A percentile compares a stretch with the other conserved stretches of the same genome.
Conservation (phyloP, 805 yeast genomes). For the Teunomyces tritomae region DNA sequence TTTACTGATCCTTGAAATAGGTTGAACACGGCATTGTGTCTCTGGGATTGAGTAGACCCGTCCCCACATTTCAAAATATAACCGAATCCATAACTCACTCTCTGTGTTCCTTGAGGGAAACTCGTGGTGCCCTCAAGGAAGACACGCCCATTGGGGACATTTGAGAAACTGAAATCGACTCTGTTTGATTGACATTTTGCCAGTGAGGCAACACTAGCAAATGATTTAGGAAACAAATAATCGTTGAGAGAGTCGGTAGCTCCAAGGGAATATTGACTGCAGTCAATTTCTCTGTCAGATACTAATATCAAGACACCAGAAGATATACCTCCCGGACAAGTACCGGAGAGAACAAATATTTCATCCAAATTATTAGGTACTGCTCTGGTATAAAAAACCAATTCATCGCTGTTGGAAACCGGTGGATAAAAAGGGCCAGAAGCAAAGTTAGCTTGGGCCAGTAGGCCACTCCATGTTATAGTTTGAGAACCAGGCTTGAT, state of each 20-base stretch:
- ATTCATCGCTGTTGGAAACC: constrained; percentile 5
- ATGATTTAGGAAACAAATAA: constrained; percentile 14
- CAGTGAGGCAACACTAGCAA: neutral
- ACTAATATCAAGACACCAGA: constrained; percentile 11
- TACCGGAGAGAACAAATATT: constrained; percentile 12
- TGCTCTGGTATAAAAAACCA: constrained; percentile 13
- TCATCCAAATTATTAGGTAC: constrained; percentile 15
- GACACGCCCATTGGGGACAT: constrained; percentile 11
- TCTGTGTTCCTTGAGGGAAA: constrained; percentile 4
- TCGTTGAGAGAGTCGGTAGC: constrained; percentile 12
- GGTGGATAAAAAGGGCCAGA: constrained; percentile 13
- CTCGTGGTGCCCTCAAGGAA: constrained; percentile 14
- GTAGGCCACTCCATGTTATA: constrained; percentile 12
- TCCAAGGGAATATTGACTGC: constrained; percentile 10
- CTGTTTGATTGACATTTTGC: constrained; percentile 3
- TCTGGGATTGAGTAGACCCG: constrained; percentile 5
- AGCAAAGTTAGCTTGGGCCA: constrained; percentile 8
- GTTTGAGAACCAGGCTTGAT: constrained; percentile 6
- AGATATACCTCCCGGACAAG: constrained; percentile 12
- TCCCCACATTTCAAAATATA: constrained; percentile 11
- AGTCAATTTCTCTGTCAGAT: constrained; percentile 12
- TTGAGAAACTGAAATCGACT: constrained; percentile 5
- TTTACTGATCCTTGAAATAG: neutral
- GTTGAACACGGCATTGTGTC: neutral
- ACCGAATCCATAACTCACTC: constrained; percentile 9